phyloP scores from a whole-genome alignment of 1,139 yeast species.

The Blastobotrys persicus region DNA sequence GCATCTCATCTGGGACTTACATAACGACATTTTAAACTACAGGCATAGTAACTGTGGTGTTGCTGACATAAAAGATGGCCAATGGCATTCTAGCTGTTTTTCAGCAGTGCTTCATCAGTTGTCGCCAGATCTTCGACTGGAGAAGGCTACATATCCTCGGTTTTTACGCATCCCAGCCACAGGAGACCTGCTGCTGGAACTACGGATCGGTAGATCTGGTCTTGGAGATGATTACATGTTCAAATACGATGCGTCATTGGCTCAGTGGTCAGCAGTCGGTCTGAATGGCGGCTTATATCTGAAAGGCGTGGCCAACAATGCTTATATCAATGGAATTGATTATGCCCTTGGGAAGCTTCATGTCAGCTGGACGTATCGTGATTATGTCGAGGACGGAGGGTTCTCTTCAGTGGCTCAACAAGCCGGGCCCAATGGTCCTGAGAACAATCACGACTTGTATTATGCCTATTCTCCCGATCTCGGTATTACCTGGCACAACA shows the following conservation, averaged over 20 bases:
- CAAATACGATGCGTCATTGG: conserved; percentile 12
- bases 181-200: conserved; percentile 26
- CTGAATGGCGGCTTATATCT: conserved; percentile 19
- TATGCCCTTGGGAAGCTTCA: conserved; percentile 18
- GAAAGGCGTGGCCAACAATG: conserved; percentile 24
- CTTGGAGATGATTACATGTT: conserved; percentile 27
- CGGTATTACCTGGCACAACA: conserved; percentile 24
- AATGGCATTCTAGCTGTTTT: not conserved
- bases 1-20: conserved; percentile 28
- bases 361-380: conserved; percentile 28
- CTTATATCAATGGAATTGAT: conserved; percentile 28
- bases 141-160: conserved; percentile 26
- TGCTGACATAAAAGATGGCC: not conserved
- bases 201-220: conserved; percentile 27
- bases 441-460: conserved; percentile 21
- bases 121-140: conserved; percentile 7
- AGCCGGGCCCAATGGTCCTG: conserved; percentile 30
- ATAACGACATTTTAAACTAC: conserved; percentile 24
- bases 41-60: not conserved
- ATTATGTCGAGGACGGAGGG: conserved; percentile 23
- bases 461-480: conserved; percentile 24
- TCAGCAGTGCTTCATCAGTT: not conserved
- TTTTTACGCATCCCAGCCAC: conserved; percentile 19
- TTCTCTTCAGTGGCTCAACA: conserved; percentile 18
- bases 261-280: conserved; percentile 20